Conservation (phyloP, 176 grass and related monocot genomes). For the Themeda triandra region DNA sequence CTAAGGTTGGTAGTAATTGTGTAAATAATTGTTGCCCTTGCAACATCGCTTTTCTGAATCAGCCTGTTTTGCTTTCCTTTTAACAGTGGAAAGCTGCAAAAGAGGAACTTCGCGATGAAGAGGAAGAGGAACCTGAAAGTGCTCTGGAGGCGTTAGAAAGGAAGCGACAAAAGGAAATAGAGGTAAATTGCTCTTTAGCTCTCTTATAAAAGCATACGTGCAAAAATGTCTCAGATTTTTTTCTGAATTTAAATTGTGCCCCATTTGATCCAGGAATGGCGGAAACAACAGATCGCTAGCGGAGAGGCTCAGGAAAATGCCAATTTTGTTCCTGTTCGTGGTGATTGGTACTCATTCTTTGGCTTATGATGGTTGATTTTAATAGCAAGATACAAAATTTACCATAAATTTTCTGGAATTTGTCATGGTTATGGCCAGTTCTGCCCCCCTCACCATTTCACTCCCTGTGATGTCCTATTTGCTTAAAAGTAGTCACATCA, state of each 20-base stretch:
- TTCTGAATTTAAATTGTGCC: not conserved
- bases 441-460: not conserved
- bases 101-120: constrained; percentile 83
- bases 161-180: constrained; percentile 88
- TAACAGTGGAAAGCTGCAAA: constrained; percentile 97
- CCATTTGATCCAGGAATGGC: constrained; percentile 61
- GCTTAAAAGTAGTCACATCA: not conserved
- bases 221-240: not conserved
- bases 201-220: not conserved
- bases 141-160: constrained; percentile 74
- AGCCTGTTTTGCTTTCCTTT: not conserved
- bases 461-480: not conserved
- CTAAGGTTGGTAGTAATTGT: constrained; percentile 26
- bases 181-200: constrained; percentile 38
- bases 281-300: constrained; percentile 69
- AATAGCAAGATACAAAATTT: not conserved
- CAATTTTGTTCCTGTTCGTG: constrained; percentile 90
- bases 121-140: constrained; percentile 84
- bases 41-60: not conserved
- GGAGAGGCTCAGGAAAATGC: constrained; percentile 86
- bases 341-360: constrained; percentile 71
- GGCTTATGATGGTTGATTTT: not conserved
- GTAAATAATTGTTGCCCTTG: not conserved
- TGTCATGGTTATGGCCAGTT: not conserved
- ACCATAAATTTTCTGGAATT: not conserved